A percentile compares a stretch with the other conserved stretches of the same genome.
These are phyloP conservation scores for Cryptosporidium canis DNA, from an alignment of 169 alveolate species.

Conservation along the genomic window DNA sequence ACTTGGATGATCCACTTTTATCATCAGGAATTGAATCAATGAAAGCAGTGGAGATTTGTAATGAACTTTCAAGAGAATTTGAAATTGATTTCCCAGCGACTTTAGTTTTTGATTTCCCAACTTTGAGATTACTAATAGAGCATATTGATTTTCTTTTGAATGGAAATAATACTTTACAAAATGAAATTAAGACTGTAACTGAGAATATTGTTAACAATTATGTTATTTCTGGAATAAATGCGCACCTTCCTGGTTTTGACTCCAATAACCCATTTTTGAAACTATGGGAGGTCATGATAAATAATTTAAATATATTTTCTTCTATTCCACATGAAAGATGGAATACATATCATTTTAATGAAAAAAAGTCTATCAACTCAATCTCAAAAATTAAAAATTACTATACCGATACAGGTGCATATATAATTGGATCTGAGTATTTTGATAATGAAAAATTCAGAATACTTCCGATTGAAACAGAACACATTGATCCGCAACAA, in stretches of 20 bases:
- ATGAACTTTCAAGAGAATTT: slow-evolving; percentile 77
- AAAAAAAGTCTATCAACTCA: slow-evolving; percentile 1
- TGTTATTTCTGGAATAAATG: slow-evolving; percentile 31
- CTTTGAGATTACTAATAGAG: slow-evolving; percentile 74
- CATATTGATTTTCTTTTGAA: slow-evolving; percentile 50
- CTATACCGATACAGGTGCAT: slow-evolving; percentile 58
- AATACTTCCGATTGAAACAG: slow-evolving; percentile 34
- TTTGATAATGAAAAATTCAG: slow-evolving; percentile 5
- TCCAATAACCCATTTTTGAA: slow-evolving; percentile 8
- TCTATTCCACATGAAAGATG: slow-evolving; percentile 69
- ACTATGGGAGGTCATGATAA: slow-evolving; percentile 16
- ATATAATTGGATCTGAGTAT: slow-evolving; percentile 39
- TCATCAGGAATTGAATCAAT: slow-evolving; percentile 83
- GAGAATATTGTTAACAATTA: background rate
- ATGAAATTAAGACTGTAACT: background rate
- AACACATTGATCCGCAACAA: slow-evolving; percentile 73
- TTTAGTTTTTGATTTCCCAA: slow-evolving; percentile 76
- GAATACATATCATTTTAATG: slow-evolving; percentile 37
- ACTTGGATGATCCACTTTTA: slow-evolving; percentile 77
- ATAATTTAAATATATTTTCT: background rate
- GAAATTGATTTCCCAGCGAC: slow-evolving; percentile 76
- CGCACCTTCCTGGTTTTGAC: slow-evolving; percentile 53
- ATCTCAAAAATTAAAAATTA: slow-evolving; percentile 22
- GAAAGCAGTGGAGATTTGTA: slow-evolving; percentile 85
- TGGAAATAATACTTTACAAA: slow-evolving; percentile 4